phyloP scores from a whole-genome alignment of 2,329 filamentous ascomycete species.

The Thyridium curvatum region DNA sequence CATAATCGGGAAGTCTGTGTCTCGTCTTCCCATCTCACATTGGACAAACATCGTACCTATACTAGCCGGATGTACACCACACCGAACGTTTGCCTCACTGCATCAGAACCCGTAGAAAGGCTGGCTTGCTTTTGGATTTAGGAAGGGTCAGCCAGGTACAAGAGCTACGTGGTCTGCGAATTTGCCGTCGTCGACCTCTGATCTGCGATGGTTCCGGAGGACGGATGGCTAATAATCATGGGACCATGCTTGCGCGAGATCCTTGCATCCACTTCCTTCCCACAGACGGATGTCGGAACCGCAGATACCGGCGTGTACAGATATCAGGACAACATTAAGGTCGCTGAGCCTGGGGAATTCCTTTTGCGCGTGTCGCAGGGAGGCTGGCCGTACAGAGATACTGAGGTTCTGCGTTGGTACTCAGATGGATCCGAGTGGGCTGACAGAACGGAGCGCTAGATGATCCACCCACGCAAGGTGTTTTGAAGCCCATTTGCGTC shows the following conservation, averaged over 20 bases:
- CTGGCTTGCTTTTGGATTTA: too few species aligned
- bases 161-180: constrained; percentile 80
- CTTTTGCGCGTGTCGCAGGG: constrained; percentile 48
- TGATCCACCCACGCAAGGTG: too few species aligned
- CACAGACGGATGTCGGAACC: constrained; percentile 88
- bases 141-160: constrained; percentile 75
- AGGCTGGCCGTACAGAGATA: too few species aligned
- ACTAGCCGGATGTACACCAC: constrained; percentile 63
- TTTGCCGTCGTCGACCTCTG: constrained; percentile 55
- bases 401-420: too few species aligned
- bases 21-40: constrained; percentile 81
- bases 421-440: too few species aligned
- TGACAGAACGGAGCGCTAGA: too few species aligned
- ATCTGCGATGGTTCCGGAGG: constrained; percentile 74
- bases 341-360: constrained; percentile 62
- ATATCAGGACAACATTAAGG: constrained; percentile 72
- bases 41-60: constrained; percentile 74
- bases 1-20: constrained; percentile 90
- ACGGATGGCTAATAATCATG: constrained; percentile 68
- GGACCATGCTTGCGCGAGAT: constrained; percentile 48
- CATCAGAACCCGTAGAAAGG: constrained; percentile 54
- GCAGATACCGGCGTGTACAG: constrained; percentile 83
- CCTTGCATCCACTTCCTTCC: constrained; percentile 24
- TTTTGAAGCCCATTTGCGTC: too few species aligned
- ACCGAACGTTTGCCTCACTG: constrained; percentile 71